phyloP scores from a whole-genome alignment of 108 stramenopile genomes.

The Cyclotella atomus region DNA sequence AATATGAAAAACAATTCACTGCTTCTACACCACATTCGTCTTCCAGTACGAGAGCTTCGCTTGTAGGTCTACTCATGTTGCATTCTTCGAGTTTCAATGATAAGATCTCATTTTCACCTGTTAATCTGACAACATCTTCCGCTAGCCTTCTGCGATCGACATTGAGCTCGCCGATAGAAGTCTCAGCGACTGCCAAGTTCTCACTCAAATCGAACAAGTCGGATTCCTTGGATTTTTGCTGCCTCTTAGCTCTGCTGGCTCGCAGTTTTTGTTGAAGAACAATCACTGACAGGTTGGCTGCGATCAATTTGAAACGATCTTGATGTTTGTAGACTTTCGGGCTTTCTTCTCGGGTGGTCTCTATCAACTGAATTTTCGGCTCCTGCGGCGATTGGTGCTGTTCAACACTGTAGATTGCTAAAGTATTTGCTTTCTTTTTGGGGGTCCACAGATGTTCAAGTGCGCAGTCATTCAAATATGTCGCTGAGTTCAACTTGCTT shows the following conservation, averaged over 20 bases:
- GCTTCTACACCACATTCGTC: neutral
- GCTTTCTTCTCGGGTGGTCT: neutral
- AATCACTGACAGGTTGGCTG: neutral
- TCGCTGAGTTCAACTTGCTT: neutral
- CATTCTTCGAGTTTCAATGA: neutral
- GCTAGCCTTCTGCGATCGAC: slow-evolving; percentile 7
- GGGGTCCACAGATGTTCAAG: neutral
- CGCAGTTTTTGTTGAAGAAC: slow-evolving; percentile 1
- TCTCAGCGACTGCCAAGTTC: slow-evolving; percentile 9
- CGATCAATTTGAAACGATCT: neutral
- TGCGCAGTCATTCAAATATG: neutral
- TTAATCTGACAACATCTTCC: neutral
- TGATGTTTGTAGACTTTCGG: neutral
- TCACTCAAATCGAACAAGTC: neutral
- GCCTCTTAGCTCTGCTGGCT: neutral
- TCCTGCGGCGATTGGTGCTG: too few relatives aligned
- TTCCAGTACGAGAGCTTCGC: neutral
- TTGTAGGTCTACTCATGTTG: neutral
- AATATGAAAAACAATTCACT: neutral
- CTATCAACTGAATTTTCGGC: neutral
- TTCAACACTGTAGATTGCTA: neutral
- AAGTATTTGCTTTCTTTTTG: neutral
- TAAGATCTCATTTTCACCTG: slow-evolving; percentile 2
- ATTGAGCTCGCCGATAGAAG: slow-evolving; percentile 16
- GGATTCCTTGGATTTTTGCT: neutral